phyloP scores from a whole-genome alignment of 2,329 filamentous ascomycete genomes.

The Botrytis byssoidea region DNA sequence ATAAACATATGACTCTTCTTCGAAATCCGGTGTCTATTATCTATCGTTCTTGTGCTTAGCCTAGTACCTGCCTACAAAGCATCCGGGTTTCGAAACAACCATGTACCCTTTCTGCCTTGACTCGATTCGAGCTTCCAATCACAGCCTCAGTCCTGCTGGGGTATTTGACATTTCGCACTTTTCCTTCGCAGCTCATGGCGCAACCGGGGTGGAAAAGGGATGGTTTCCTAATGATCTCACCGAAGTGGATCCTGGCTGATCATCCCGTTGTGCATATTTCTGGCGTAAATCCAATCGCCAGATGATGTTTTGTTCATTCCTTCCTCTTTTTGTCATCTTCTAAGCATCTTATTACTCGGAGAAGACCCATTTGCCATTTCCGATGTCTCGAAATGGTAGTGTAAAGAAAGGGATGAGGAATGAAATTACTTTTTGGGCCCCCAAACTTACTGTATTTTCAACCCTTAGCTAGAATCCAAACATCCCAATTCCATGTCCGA shows the following conservation, averaged over 20 bases:
- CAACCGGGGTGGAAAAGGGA: background rate
- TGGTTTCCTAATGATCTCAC: conserved; percentile 16
- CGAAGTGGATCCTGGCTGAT: conserved; percentile 6
- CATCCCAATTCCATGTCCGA: background rate
- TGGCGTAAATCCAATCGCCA: background rate
- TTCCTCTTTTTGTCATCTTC: background rate
- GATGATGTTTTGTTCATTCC: background rate
- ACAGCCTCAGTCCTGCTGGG: background rate
- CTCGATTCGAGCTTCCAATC: conserved; percentile 9
- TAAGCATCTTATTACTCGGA: background rate
- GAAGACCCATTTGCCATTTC: background rate
- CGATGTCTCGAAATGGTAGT: background rate
- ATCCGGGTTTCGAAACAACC: background rate
- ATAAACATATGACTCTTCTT: conserved; percentile 21
- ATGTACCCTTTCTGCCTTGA: conserved; percentile 17
- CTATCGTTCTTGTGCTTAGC: background rate
- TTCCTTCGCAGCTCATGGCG: conserved; percentile 4
- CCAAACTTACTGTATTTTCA: conserved; percentile 1
- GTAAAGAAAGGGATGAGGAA: background rate
- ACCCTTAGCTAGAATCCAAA: background rate
- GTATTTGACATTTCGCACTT: background rate
- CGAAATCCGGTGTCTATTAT: background rate
- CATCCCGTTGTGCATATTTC: conserved; percentile 14
- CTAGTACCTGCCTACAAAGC: background rate
- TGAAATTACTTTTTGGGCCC: background rate